A percentile compares a stretch with the other conserved stretches of the same genome.
These are phyloP conservation scores for Recurvomyces mirabilis DNA, from an alignment of 495 filamentous ascomycete genomes.

Conservation along the genomic window DNA sequence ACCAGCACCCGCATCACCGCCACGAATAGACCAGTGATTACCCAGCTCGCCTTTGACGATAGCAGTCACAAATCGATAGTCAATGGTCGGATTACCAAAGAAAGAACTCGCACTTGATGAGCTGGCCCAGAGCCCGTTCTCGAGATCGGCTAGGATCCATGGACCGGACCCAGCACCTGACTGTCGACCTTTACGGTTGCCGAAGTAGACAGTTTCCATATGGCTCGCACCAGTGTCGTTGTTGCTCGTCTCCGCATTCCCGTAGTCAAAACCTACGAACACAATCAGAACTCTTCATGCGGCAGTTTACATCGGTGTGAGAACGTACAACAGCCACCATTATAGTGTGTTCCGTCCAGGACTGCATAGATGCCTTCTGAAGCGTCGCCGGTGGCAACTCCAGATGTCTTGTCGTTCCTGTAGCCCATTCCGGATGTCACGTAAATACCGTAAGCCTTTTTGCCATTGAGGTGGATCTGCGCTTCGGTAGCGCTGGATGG, in stretches of 20 bases:
- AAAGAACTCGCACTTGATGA: slow-evolving; percentile 31
- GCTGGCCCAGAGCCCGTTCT: slow-evolving; percentile 50
- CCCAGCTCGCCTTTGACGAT: slow-evolving; percentile 39
- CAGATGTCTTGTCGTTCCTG: slow-evolving; percentile 24
- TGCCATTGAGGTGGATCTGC: slow-evolving; percentile 45
- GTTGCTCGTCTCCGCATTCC: slow-evolving; percentile 46
- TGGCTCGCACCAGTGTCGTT: slow-evolving; percentile 45
- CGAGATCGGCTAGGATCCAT: slow-evolving; percentile 51
- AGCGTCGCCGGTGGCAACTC: slow-evolving; percentile 42
- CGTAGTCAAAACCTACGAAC: slow-evolving; percentile 55
- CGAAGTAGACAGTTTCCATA: slow-evolving; percentile 53
- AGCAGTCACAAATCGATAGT: slow-evolving; percentile 41
- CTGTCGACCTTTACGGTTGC: slow-evolving; percentile 38
- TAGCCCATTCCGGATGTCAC: slow-evolving; percentile 32
- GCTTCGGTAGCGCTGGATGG: slow-evolving; percentile 45
- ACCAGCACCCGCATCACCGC: slow-evolving; percentile 41
- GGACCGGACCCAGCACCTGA: slow-evolving; percentile 42
- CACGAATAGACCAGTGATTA: slow-evolving; percentile 42
- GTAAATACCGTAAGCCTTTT: slow-evolving; percentile 47
- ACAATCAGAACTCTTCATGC: too few species aligned
- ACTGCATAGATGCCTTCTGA: slow-evolving; percentile 50
- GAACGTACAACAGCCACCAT: slow-evolving; percentile 37
- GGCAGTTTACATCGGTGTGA: too few species aligned
- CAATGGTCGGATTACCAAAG: slow-evolving; percentile 36
- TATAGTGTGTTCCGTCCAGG: slow-evolving; percentile 50